Conservation (phyloP, 164 flowering plant species). For the Aristolochia fimbriata region DNA sequence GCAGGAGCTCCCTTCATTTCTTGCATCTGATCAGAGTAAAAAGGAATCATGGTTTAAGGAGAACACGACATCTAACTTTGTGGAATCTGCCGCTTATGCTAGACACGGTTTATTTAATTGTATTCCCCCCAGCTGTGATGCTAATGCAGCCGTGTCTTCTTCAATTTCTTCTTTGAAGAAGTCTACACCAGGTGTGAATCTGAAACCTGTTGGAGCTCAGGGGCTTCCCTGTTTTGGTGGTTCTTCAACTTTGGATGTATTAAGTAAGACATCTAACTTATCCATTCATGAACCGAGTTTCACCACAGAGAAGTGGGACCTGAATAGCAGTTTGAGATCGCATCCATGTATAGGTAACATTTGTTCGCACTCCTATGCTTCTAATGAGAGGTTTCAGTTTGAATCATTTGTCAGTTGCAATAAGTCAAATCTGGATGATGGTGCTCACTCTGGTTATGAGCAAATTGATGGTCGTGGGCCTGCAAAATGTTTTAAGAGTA, state of each 20-base stretch:
- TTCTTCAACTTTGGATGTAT: constrained; percentile 1
- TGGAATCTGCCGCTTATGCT: too few relatives aligned
- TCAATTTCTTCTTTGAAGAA: constrained; percentile 24
- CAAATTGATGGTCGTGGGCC: constrained; percentile 12
- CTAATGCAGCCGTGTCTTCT: constrained; percentile 12
- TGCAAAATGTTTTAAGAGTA: constrained; percentile 18
- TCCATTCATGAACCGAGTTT: constrained; percentile 8
- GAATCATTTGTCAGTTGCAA: background rate
- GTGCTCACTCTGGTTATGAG: constrained; percentile 14
- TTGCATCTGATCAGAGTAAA: constrained; percentile 14
- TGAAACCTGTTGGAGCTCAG: constrained; percentile 15
- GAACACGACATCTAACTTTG: constrained; percentile 12
- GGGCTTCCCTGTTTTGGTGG: constrained; percentile 13
- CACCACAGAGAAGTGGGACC: constrained; percentile 14
- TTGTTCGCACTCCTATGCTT: constrained; percentile 14
- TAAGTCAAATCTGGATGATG: constrained; percentile 6
- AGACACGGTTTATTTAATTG: too few relatives aligned
- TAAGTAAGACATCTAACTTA: constrained; percentile 9
- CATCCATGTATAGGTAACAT: constrained; percentile 15
- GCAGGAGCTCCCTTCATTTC: constrained; percentile 16
- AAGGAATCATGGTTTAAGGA: constrained; percentile 14
- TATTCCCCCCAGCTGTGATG: constrained; percentile 10
- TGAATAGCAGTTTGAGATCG: constrained; percentile 6
- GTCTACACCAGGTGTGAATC: constrained; percentile 10
- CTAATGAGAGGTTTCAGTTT: too few relatives aligned